Evolutionary conservation across 2,329 filamentous ascomycete species (phyloP).

Genomic region (Huntiella bhutanensis): DNA sequence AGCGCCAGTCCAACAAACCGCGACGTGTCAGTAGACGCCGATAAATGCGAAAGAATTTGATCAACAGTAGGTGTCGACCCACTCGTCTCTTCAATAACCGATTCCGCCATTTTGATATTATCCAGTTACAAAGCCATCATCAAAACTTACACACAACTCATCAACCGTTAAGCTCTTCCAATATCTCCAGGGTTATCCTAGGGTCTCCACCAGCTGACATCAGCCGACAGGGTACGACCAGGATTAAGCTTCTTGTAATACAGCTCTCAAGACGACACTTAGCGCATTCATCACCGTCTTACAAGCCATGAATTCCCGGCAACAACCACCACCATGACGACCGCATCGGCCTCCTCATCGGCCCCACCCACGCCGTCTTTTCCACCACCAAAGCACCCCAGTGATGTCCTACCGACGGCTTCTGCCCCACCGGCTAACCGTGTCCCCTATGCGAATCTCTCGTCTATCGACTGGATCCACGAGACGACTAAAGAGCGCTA

Average conservation of each 20-base stretch:
- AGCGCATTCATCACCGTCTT: no score
- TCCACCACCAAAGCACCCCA: background rate
- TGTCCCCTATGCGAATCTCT: slow-evolving; percentile 89
- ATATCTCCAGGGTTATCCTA: no score
- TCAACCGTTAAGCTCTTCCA: no score
- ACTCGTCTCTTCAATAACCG: slow-evolving; percentile 29
- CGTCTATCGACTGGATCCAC: slow-evolving; percentile 98
- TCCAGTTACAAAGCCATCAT: no score
- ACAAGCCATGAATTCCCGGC: background rate
- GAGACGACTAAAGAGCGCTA: slow-evolving; percentile 95
- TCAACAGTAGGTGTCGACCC: slow-evolving; percentile 24
- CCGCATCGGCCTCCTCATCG: background rate
- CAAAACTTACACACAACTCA: no score
- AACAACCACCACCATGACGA: background rate
- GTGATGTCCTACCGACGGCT: background rate
- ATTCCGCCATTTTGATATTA: slow-evolving; percentile 14
- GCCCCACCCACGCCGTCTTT: background rate
- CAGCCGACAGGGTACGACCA: no score
- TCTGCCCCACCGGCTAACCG: slow-evolving; percentile 25
- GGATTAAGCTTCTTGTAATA: no score
- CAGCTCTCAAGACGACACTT: no score
- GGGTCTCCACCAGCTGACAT: no score
- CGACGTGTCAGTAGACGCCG: slow-evolving; percentile 44
- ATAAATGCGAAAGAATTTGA: slow-evolving; percentile 36
- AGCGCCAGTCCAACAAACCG: slow-evolving; percentile 49